Evolutionary conservation across 139 green algal species (phyloP).

Genomic region (Monoraphidium neglectum): DNA sequence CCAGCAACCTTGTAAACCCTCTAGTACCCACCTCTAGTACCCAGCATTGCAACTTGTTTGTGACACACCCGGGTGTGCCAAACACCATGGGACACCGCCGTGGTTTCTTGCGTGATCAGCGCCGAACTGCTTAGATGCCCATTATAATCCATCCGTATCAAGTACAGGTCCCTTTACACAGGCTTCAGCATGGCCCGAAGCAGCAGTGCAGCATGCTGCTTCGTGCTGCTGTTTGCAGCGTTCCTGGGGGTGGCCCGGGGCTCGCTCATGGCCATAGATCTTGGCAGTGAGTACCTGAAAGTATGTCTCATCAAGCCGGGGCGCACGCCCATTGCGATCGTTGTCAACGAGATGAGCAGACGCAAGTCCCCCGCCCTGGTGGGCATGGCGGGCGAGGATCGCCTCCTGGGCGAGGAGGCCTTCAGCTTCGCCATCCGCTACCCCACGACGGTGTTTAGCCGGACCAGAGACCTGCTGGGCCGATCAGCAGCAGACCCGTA

Average conservation of each 20-base stretch:
- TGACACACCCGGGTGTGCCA: too few species aligned
- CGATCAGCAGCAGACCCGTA: conserved; percentile 46
- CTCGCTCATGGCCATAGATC: conserved; percentile 85
- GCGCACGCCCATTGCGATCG: conserved; percentile 80
- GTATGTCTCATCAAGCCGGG: conserved; percentile 90
- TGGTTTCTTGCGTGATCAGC: too few species aligned
- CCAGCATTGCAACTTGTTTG: too few species aligned
- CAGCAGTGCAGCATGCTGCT: too few species aligned
- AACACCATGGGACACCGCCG: too few species aligned
- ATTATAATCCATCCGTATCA: too few species aligned
- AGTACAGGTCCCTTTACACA: too few species aligned
- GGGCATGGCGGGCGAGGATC: conserved; percentile 74
- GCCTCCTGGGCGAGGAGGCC: conserved; percentile 93
- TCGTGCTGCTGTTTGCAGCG: not conserved
- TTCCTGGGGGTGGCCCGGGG: conserved; percentile 9
- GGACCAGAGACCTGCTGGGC: conserved; percentile 84
- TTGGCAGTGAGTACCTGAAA: conserved; percentile 93
- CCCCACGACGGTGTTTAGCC: conserved; percentile 75
- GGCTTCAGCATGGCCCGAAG: too few species aligned
- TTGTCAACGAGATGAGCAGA: conserved; percentile 96
- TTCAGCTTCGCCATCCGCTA: conserved; percentile 69
- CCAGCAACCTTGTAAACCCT: too few species aligned
- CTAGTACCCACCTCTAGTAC: too few species aligned
- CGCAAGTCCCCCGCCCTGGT: conserved; percentile 91
- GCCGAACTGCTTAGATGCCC: too few species aligned